Evolutionary conservation across 179 eudicot species (phyloP).

Genomic region (Beta macrorhiza): DNA sequence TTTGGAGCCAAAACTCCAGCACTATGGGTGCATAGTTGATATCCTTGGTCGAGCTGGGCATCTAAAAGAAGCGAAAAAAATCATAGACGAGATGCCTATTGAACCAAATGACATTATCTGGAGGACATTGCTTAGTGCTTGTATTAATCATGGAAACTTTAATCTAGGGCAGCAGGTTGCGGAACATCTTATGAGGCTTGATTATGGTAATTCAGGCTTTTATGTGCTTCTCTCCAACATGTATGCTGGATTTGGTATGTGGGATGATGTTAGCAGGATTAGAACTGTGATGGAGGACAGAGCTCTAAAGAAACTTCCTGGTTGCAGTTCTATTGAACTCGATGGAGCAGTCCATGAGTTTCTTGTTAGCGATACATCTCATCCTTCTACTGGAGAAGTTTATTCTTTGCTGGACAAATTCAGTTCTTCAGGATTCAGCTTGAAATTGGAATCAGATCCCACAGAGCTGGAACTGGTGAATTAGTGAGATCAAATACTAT

Average conservation of each 20-base stretch:
- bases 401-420: constrained; percentile 39
- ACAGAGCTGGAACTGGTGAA: constrained; percentile 21
- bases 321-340: constrained; percentile 70
- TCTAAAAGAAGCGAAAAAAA: constrained; percentile 39
- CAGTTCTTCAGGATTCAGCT: constrained; percentile 27
- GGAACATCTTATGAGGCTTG: constrained; percentile 39
- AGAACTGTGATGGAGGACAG: constrained; percentile 51
- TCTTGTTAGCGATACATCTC: constrained; percentile 49
- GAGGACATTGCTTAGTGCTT: constrained; percentile 68
- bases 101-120: constrained; percentile 58
- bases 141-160: constrained; percentile 45
- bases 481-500: neutral
- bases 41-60: constrained; percentile 39
- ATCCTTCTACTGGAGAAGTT: constrained; percentile 47
- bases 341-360: constrained; percentile 61
- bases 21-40: constrained; percentile 46
- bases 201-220: constrained; percentile 45
- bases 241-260: constrained; percentile 66
- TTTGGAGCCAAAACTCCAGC: constrained; percentile 38
- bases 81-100: constrained; percentile 67
- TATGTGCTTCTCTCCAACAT: constrained; percentile 68
- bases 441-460: constrained; percentile 14
- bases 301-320: constrained; percentile 58
- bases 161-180: constrained; percentile 45
- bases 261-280: constrained; percentile 62